A percentile compares a stretch with the other conserved stretches of the same genome.
Conservation (phyloP, 1,284 basidiomycete genomes). For the Farysia itapuensis region DNA sequence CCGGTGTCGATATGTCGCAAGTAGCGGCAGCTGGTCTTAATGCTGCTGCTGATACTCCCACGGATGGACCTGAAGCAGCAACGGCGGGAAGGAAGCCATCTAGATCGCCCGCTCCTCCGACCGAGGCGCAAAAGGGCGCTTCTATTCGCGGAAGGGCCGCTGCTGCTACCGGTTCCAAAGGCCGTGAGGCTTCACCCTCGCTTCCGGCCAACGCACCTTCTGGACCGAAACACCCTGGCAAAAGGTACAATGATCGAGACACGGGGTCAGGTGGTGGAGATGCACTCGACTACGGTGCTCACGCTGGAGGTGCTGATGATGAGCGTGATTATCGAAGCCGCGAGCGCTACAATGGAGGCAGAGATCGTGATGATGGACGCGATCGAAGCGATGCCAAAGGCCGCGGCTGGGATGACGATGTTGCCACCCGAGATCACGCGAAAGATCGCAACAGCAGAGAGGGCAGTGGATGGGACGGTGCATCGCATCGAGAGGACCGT, state of each 20-base stretch:
- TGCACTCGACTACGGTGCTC: slow-evolving; percentile 53
- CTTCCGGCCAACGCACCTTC: slow-evolving; percentile 42
- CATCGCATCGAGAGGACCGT: neutral
- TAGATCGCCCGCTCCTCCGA: neutral
- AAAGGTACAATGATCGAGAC: slow-evolving; percentile 55
- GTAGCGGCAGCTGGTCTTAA: slow-evolving; percentile 17
- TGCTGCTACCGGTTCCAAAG: slow-evolving; percentile 1
- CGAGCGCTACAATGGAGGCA: slow-evolving; percentile 8
- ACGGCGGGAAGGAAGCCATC: neutral
- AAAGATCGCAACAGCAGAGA: neutral
- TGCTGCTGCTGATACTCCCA: neutral
- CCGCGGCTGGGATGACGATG: slow-evolving; percentile 2
- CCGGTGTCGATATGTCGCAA: slow-evolving; percentile 24
- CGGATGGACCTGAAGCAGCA: neutral
- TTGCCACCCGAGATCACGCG: slow-evolving; percentile 1
- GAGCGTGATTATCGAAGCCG: slow-evolving; percentile 2
- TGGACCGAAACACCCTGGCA: slow-evolving; percentile 43
- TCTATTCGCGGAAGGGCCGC: slow-evolving; percentile 30
- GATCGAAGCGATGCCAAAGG: neutral
- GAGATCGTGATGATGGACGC: slow-evolving; percentile 3
- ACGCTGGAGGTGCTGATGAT: slow-evolving; percentile 15
- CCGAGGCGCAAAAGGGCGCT: neutral
- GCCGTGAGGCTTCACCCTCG: slow-evolving; percentile 22
- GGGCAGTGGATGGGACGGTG: neutral
- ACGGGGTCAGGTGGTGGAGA: slow-evolving; percentile 45